Evolutionary conservation across 495 filamentous ascomycete genomes (phyloP).

Genomic region (Haplographium delicatum): DNA sequence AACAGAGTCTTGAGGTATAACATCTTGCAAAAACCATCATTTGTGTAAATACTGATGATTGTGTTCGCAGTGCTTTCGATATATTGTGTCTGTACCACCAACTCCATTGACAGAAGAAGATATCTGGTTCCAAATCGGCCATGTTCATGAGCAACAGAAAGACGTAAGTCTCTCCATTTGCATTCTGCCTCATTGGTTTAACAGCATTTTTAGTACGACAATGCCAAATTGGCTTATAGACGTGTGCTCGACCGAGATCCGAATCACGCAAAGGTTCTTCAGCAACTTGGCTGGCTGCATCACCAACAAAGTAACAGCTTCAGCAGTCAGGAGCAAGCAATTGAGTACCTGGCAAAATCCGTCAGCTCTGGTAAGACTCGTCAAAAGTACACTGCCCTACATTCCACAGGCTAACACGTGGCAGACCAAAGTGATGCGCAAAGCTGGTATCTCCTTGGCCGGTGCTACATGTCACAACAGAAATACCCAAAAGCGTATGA

Average conservation of each 20-base stretch:
- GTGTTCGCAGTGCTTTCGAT: conserved; percentile 82
- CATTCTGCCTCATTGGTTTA: not conserved
- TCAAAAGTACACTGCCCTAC: conserved; percentile 9
- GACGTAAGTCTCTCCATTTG: conserved; percentile 60
- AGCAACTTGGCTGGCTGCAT: conserved; percentile 97
- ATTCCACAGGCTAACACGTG: conserved; percentile 32
- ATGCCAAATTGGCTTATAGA: conserved; percentile 84
- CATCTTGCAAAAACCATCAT: too few species aligned
- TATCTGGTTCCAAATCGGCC: conserved; percentile 99
- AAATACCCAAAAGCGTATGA: conserved; percentile 99
- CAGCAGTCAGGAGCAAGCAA: conserved; percentile 87
- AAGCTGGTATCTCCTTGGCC: conserved; percentile 96
- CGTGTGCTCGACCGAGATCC: conserved; percentile 93
- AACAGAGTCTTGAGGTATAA: conserved; percentile 87
- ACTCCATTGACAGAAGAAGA: conserved; percentile 94
- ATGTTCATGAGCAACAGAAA: conserved; percentile 98
- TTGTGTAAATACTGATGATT: too few species aligned
- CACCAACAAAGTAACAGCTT: conserved; percentile 91
- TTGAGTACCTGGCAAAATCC: conserved; percentile 96
- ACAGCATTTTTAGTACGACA: conserved; percentile 64
- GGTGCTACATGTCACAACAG: conserved; percentile 99
- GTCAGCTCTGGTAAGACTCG: conserved; percentile 78
- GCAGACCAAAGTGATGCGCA: conserved; percentile 90
- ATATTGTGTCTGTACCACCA: conserved; percentile 91
- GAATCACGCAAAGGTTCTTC: conserved; percentile 94